These are phyloP conservation scores for Mycena sanguinolenta DNA, from an alignment of 768 basidiomycete species.

Conservation along the genomic window DNA sequence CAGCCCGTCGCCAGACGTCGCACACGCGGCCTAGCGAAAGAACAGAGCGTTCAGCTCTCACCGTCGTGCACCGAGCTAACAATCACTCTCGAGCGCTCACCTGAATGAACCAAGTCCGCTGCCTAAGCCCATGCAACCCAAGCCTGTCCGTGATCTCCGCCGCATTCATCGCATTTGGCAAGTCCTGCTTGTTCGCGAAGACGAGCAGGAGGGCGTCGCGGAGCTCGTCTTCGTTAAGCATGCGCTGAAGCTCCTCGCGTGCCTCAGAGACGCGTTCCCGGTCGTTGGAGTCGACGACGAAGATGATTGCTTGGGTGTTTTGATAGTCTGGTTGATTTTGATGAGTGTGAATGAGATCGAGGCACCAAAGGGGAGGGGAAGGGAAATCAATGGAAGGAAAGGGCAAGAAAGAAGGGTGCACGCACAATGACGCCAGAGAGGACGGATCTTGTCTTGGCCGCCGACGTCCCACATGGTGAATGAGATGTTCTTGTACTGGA, in stretches of 20 bases:
- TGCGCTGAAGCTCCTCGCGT: slow-evolving; percentile 98
- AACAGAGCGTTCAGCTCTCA: slow-evolving; percentile 33
- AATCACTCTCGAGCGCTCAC: slow-evolving; percentile 55
- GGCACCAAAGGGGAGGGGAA: slow-evolving; percentile 34
- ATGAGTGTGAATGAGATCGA: slow-evolving; percentile 38
- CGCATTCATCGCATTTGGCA: slow-evolving; percentile 99
- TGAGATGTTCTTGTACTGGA: slow-evolving; percentile 99
- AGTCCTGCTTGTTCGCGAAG: slow-evolving; percentile 99
- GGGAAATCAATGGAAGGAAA: slow-evolving; percentile 34
- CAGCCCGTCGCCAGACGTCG: slow-evolving; percentile 97
- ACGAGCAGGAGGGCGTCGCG: slow-evolving; percentile 98
- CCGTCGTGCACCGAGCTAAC: slow-evolving; percentile 18
- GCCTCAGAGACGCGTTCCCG: slow-evolving; percentile 99
- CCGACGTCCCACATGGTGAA: slow-evolving; percentile 99
- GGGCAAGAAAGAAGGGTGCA: no score
- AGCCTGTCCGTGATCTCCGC: slow-evolving; percentile 99
- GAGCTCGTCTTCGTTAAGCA: slow-evolving; percentile 99
- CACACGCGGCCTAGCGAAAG: slow-evolving; percentile 87
- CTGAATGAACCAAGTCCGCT: slow-evolving; percentile 99
- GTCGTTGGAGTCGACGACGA: slow-evolving; percentile 99
- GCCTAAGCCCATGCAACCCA: slow-evolving; percentile 95
- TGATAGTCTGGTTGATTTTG: slow-evolving; percentile 97
- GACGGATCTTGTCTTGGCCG: slow-evolving; percentile 99
- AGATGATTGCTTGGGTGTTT: slow-evolving; percentile 99
- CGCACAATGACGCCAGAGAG: slow-evolving; percentile 99